Evolutionary conservation across 1,284 basidiomycete species (phyloP), one percentile per base, ranked within the genome.

Genomic region (Crepidotus sp.): DNA sequence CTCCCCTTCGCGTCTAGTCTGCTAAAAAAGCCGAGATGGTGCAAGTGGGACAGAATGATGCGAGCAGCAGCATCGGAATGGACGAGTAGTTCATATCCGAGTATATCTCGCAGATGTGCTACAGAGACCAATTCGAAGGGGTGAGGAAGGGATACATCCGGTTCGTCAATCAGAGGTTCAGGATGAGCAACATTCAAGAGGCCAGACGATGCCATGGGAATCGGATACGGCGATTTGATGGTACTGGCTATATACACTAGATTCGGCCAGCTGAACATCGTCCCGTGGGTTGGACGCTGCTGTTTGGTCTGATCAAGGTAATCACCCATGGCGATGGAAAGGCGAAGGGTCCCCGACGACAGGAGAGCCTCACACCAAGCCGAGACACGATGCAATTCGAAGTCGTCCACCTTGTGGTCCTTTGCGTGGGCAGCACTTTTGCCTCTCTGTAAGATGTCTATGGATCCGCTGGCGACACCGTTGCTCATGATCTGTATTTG

Each of bases 261-360:
- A 46, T 71, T 74, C 3, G 77, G 69, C 71, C 78, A 81, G 46
- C 80, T 74, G 62, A 80, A 88, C 57, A 84, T 67, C 31, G 84
- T 63, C 9, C 65, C 63, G 34, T 71, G 64, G 14, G 68, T 64
- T 21, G n/a, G 62, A 55, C 6, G 65, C 56, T 14, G 57, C 46
- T 11, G 68, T 48, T 24, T 58, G 48, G 49, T 72, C 73, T 75
- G 73, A 31, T 70, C 62, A 27, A 78, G 58, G 51, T 76, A 79
- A 40, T 81, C 77, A 19, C 67, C 60, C 36, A 80, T 61, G 7
- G 67, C 59, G 15, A 64, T 59, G 4, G 78, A 77, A 29, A 68
- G 56, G 3, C 59, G 54, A 15, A 70, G 59, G 9, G 48, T 55
- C 25, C 61, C 65, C 7, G 43, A 37, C 5, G 58, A 54, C 3